Percentiles rank a stretch among this genome's conserved stretches.
Conservation (phyloP, 176 grass and related monocot genomes). For the Oryza meridionalis region DNA sequence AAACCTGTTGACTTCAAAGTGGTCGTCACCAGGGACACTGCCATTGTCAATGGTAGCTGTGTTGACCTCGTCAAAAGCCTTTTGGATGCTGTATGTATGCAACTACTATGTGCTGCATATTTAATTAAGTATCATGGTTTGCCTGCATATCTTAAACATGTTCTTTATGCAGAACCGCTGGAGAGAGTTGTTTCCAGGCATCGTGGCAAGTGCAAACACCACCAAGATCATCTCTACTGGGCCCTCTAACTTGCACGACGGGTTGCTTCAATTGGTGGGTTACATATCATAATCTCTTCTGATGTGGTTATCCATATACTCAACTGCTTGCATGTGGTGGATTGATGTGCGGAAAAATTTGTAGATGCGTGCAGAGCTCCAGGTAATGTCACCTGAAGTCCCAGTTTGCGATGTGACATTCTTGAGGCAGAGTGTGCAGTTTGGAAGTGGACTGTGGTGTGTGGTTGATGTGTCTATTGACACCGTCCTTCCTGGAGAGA, state of each 20-base stretch:
- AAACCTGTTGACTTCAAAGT: neutral
- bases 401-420: neutral
- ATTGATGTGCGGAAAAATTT: neutral
- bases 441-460: neutral
- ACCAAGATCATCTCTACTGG: constrained; percentile 1
- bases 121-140: neutral
- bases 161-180: neutral
- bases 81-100: neutral
- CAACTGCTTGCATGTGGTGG: neutral
- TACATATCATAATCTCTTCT: neutral
- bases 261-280: neutral
- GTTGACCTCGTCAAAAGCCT: neutral
- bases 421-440: neutral
- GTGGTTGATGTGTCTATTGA: neutral
- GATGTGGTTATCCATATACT: neutral
- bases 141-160: neutral
- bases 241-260: neutral
- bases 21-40: neutral
- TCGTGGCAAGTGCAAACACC: neutral
- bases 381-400: neutral
- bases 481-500: neutral
- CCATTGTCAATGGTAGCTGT: neutral
- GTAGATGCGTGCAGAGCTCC: neutral
- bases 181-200: neutral
- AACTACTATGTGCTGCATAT: neutral